Evolutionary conservation across 306 rosid genomes (phyloP), one percentile per base, ranked within the genome.

Genomic region (Chamaecrista fasciculata): DNA sequence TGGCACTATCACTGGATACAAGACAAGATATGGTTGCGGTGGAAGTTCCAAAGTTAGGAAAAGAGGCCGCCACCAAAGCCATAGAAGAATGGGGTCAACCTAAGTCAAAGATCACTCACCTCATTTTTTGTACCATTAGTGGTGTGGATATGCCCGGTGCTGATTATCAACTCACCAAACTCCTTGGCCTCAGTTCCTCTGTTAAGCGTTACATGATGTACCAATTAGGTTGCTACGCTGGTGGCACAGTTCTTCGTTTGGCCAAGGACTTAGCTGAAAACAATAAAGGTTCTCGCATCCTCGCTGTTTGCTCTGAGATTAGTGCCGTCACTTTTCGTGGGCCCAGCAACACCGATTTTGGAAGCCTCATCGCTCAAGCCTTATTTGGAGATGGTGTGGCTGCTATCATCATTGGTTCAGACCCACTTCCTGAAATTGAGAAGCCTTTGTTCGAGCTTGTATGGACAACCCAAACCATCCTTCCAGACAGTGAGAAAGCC

Each of bases 131-230:
- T 6, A 56, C 62, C 62, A 56, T 40, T 9, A 56, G 62, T 18
- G 62, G 62, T 1, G 62, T 56, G 2, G 62, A 56, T 40, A 56
- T 56, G 62, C 62, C 62, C 2, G 62, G 62, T 0, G 62, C 62
- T 1, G 62, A 56, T 34, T 56, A 56, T 23, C 62, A 56, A 33
- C 62, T 56, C 62, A 56, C 62, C 37, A 56, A 56, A 23, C 62
- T 56, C 24, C 62, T 56, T 11, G 62, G 62, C 62, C 62, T 56
- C 10, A 39, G 62, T 1, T 23, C 62, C 3, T 56, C 19, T 8
- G 62, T 56, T 1, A 56, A 56, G 62, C 62, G 62, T 0, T 56
- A 29, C 40, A 56, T 56, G 40, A 56, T 49, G 55, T 49, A 49
- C 26, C 55, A 49, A 8, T 26, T 18, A 49, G 55, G 55, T 8